Conservation (phyloP, 352 stramenopile genomes). For the Globisporangium splendens region DNA sequence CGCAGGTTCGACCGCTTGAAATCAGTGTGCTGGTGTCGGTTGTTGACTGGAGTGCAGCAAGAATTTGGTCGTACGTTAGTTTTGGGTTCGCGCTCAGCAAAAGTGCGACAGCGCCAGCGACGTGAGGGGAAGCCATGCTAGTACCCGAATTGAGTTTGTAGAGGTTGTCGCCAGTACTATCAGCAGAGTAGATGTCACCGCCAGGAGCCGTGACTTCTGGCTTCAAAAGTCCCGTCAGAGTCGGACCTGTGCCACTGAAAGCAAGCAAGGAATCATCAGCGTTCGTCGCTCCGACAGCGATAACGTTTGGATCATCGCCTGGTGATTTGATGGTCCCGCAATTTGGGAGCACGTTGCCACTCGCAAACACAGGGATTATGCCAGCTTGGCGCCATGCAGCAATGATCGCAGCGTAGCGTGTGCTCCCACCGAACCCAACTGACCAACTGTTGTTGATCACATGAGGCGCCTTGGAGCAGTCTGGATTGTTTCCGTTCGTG, state of each 20-base stretch:
- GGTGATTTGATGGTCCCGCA: conserved; percentile 20
- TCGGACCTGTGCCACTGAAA: conserved; percentile 27
- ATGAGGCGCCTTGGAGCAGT: conserved; percentile 31
- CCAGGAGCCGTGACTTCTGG: conserved; percentile 8
- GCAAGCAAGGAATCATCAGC: conserved; percentile 15
- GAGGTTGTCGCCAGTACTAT: not conserved
- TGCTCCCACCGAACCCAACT: conserved; percentile 14
- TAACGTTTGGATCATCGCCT: conserved; percentile 21
- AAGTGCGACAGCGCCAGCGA: conserved; percentile 16
- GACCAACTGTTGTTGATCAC: conserved; percentile 35
- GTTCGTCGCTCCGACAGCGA: conserved; percentile 24
- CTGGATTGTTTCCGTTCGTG: conserved; percentile 10
- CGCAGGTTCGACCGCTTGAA: conserved; percentile 20
- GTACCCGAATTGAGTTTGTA: conserved; percentile 12
- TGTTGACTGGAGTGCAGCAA: not conserved
- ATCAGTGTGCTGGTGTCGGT: not conserved
- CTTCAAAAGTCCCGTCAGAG: conserved; percentile 2
- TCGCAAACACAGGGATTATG: conserved; percentile 32
- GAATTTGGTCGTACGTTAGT: conserved; percentile 1
- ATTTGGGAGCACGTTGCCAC: conserved; percentile 18
- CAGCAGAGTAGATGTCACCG: not conserved
- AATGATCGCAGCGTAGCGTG: conserved; percentile 14
- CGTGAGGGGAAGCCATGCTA: conserved; percentile 21
- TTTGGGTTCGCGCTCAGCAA: conserved; percentile 12
- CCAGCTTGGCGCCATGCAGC: conserved; percentile 21